phyloP scores from a whole-genome alignment of 805 yeast genomes.

The Teunomyces kruisii region DNA sequence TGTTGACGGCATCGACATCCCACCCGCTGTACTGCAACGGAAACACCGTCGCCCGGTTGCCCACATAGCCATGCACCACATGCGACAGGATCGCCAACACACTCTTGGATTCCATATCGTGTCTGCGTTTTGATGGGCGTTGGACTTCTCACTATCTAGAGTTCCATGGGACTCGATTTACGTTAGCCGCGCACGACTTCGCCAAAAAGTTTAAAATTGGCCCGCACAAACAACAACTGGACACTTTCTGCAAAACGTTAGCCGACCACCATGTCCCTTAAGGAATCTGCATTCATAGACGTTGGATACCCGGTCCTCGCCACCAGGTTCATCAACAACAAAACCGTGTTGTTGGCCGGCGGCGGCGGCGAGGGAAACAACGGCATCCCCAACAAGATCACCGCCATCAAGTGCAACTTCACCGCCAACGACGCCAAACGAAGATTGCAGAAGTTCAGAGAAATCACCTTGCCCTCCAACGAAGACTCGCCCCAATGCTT shows the following conservation, averaged over 20 bases:
- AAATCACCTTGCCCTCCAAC: constrained; percentile 54
- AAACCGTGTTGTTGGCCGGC: constrained; percentile 72
- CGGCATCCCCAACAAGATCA: constrained; percentile 82
- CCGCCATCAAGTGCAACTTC: constrained; percentile 61
- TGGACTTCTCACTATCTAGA: no score
- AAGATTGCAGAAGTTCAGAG: constrained; percentile 58
- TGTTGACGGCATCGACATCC: constrained; percentile 89
- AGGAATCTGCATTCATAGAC: constrained; percentile 36
- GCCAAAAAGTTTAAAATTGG: no score
- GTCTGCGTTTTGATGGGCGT: not conserved
- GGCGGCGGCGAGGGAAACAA: constrained; percentile 96
- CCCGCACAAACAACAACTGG: no score
- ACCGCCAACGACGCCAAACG: constrained; percentile 41
- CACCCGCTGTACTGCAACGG: constrained; percentile 86
- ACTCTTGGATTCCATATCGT: not conserved
- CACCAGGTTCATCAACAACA: constrained; percentile 63
- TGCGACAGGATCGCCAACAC: constrained; percentile 65
- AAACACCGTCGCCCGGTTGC: constrained; percentile 86
- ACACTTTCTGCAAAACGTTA: not conserved
- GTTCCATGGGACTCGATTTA: no score
- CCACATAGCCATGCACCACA: constrained; percentile 95
- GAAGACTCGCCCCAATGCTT: constrained; percentile 91
- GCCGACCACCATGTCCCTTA: constrained; percentile 26
- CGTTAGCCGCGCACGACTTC: constrained; percentile 3
- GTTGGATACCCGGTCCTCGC: constrained; percentile 81